phyloP scores from a whole-genome alignment of 208 protist genomes.

The Naegleria lovaniensis region DNA sequence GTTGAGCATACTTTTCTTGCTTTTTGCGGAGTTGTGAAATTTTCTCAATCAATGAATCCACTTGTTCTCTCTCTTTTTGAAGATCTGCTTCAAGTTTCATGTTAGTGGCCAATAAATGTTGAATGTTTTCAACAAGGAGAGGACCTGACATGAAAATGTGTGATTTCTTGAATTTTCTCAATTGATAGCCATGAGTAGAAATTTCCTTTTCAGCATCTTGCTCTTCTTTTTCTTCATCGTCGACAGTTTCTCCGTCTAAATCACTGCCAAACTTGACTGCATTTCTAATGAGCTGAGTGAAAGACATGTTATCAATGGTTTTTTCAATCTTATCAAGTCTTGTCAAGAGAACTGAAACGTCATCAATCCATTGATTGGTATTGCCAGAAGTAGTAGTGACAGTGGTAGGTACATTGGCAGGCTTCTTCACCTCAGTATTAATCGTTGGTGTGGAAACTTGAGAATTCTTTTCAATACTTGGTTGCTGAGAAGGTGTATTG shows the following conservation, averaged over 20 bases:
- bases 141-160: background rate
- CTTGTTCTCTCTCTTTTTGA: background rate
- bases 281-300: background rate
- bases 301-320: background rate
- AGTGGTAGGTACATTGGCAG: background rate
- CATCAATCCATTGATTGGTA: background rate
- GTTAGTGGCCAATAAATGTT: background rate
- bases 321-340: background rate
- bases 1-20: background rate
- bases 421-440: background rate
- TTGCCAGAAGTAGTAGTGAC: background rate
- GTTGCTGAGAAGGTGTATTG: background rate
- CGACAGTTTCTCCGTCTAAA: background rate
- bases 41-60: conserved; percentile 6
- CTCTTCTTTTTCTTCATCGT: background rate
- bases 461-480: background rate
- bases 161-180: background rate
- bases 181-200: background rate
- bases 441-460: background rate
- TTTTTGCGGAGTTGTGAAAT: background rate
- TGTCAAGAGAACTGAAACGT: background rate
- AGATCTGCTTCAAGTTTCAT: background rate
- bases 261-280: background rate
- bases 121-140: background rate
- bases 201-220: background rate